Base-by-base conservation (phyloP, 164 flowering plant species). In the Magnolia officinalis region DNA sequence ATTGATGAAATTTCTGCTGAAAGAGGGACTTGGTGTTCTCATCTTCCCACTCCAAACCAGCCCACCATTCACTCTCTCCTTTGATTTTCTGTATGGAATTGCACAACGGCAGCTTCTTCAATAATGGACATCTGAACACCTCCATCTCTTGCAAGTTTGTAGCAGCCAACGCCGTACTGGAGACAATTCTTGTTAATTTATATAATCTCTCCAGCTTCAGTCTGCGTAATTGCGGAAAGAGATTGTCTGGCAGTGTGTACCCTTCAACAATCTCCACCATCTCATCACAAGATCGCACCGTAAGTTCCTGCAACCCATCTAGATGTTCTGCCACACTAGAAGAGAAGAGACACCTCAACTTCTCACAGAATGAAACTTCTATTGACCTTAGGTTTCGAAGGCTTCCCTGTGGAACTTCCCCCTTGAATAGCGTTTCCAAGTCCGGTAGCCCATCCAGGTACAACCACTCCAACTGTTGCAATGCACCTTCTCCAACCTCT, bases 311-410 rank as follows among this genome's bases (percentile, higher is more conserved):
- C 19, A 70, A 50, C 58, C n/a, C 13, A 50, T 50, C 55, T 21
- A 70, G 58, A 49, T 50, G 52, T 70, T 50, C 29, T 49, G 45
- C 72, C 55, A 50, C 20, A 19, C 45, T n/a, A n/a, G 72, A 70
- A 45, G 72, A 49, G 52, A 70, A 70, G 24, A 70, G 72, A n/a
- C 55, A 29, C 72, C 3, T 50, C 72, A 70, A n/a, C 10, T 50
- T 70, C 1, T 45, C 20, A 58, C 72, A 70, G n/a, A 21, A 18
- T 7, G 13, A 45, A 70, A 70, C 23, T 2, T 50, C 58, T 19
- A 70, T 18, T 21, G 11, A 29, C 49, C 21, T 70, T 50, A 70
- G 58, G 6, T 10, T 49, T 49, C 18, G 19, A 49, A 70, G 58
- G 58, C 58, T 50, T 49, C 58, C 58, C 6, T 49, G 31, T 49